Conservation (phyloP, 2,329 filamentous ascomycete species). For the Talaromyces sp. region DNA sequence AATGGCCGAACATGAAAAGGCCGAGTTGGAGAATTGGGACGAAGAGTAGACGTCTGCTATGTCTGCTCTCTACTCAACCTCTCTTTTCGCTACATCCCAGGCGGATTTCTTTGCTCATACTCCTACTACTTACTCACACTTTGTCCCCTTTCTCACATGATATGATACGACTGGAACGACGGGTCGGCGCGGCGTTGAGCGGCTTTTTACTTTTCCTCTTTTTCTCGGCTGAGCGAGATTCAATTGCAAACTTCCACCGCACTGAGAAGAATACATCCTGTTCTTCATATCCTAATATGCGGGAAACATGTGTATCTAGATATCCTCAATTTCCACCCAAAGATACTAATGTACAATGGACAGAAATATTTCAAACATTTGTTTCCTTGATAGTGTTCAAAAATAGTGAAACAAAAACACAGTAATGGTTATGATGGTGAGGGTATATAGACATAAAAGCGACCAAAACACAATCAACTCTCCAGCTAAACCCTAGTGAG, state of each 20-base stretch:
- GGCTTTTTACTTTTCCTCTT: constrained; percentile 10
- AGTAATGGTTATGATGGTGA: too few species aligned
- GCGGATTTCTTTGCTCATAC: not conserved
- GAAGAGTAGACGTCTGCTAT: constrained; percentile 61
- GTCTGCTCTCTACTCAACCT: not conserved
- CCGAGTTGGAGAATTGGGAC: constrained; percentile 79
- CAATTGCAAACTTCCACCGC: too few species aligned
- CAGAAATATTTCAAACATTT: too few species aligned
- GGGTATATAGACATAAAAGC: too few species aligned
- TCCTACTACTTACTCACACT: not conserved
- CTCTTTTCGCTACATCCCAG: not conserved
- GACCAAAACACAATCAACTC: too few species aligned
- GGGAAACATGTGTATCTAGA: not conserved
- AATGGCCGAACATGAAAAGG: constrained; percentile 74
- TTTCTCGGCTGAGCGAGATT: too few species aligned
- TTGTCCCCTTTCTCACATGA: constrained; percentile 5
- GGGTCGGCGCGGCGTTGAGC: constrained; percentile 20
- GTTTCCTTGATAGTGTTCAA: too few species aligned
- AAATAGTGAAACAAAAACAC: too few species aligned
- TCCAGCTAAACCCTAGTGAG: not conserved
- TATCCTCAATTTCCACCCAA: too few species aligned
- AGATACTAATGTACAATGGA: too few species aligned
- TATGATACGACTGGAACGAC: constrained; percentile 24
- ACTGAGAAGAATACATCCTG: too few species aligned
- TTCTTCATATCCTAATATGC: too few species aligned